A percentile compares a stretch with the other conserved stretches of the same genome.
phyloP scores from a whole-genome alignment of 768 basidiomycete species.

The Sistotremastrum suecicum region DNA sequence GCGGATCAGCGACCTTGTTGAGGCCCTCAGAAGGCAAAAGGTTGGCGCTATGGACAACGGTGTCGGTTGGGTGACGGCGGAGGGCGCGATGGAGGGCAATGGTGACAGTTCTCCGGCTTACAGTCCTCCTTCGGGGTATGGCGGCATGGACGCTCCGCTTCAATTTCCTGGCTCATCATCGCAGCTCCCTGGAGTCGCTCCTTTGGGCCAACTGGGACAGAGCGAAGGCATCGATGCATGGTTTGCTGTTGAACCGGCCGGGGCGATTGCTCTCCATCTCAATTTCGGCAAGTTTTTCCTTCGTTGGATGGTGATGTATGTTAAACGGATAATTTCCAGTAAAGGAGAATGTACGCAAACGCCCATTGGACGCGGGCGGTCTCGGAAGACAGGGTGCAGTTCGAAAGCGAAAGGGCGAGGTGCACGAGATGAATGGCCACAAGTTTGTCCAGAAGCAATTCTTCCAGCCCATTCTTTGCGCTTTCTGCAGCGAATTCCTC shows the following conservation, averaged over 20 bases:
- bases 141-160: conserved; percentile 29
- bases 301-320: conserved; percentile 4
- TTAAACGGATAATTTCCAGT: conserved; percentile 32
- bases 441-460: conserved; percentile 96
- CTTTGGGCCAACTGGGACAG: conserved; percentile 10
- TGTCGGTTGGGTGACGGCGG: conserved; percentile 93
- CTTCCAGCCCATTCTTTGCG: conserved; percentile 97
- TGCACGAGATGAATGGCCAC: conserved; percentile 99
- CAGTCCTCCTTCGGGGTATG: conserved; percentile 35
- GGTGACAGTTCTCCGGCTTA: conserved; percentile 25
- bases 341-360: conserved; percentile 94
- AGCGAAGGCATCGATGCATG: conserved; percentile 87
- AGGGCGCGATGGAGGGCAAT: conserved; percentile 66
- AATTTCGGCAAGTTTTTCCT: conserved; percentile 67
- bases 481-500: conserved; percentile 94
- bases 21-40: conserved; percentile 85
- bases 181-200: conserved; percentile 17
- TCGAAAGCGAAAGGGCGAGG: conserved; percentile 93
- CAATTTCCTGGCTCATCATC: conserved; percentile 20
- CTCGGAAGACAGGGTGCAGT: conserved; percentile 97
- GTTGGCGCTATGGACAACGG: conserved; percentile 63
- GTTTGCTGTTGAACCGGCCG: conserved; percentile 97
- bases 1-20: conserved; percentile 84
- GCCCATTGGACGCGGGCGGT: conserved; percentile 86
- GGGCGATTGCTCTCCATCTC: conserved; percentile 72